Base-by-base conservation (phyloP, 768 basidiomycete genomes). In the Brasilioporus rufonigricans region DNA sequence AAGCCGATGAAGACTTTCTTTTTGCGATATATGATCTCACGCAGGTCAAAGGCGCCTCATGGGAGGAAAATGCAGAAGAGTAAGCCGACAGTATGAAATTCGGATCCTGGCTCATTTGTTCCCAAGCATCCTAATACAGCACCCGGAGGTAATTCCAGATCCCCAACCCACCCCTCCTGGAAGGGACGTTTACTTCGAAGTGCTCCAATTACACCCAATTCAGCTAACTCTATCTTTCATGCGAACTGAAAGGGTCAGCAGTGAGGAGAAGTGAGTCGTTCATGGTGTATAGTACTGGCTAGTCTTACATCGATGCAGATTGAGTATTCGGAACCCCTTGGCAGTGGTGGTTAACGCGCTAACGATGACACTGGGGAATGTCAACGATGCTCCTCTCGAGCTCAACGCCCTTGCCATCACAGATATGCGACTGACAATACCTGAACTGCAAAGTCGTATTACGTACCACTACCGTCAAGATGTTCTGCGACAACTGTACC, bases 1-100 rank as follows among this genome's bases (percentile, higher is more conserved):
- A 98, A 65, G 82, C 91, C n/a, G 97, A 99, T 66, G 97, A 99
- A 72, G 97, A 98, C 71, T 85, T 99, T 58, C 70, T 98, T 36
- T 98, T 93, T 64, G 85, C 95, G 1, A 71, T 98, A 11, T 88
- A 94, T 63, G 96, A 99, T 62, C 83, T 99, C 56, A 85, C 87
- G 1, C 91, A 96, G 64, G 86, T 98, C 65, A 85, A 89, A 61
- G 94, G 91, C n/a, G 82, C 85, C 7, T 88, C 91, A 0, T 98
- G 96, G 91, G 89, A 93, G 64, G 82, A 85, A 43, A 83, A 80
- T 10, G 66, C 81, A 33, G 79, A 84, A 58, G 89, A 95, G 93
- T 95, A 65, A 67, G 86, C 70, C 3, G 11, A 48, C 24, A 35
- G 32, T 18, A 43, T 38, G 35, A 31, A 4, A 7, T 21, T 35